Conservation (phyloP, 768 basidiomycete genomes). For the Dioszegia hungarica region DNA sequence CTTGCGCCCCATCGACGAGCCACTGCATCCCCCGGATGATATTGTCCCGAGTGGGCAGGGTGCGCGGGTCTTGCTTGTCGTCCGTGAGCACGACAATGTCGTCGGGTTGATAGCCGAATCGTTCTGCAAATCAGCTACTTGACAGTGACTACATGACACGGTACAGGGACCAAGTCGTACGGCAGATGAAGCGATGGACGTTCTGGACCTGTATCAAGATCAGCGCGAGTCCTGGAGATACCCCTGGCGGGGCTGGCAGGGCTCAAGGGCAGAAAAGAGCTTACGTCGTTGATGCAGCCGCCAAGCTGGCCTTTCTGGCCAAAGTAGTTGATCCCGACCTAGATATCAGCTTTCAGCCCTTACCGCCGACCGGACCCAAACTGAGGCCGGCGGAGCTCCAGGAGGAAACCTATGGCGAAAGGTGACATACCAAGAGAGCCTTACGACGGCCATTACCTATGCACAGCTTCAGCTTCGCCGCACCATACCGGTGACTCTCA, state of each 20-base stretch:
- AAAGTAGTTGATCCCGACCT: slow-evolving; percentile 80
- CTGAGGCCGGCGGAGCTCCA: no score
- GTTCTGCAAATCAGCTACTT: slow-evolving; percentile 44
- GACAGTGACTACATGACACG: background rate
- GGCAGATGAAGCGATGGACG: slow-evolving; percentile 60
- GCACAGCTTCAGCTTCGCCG: background rate
- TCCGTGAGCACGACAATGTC: slow-evolving; percentile 87
- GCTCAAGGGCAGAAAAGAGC: background rate
- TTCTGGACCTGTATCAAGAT: slow-evolving; percentile 54
- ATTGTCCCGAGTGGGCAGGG: slow-evolving; percentile 70
- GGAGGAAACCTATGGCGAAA: background rate
- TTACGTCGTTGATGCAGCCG: slow-evolving; percentile 86
- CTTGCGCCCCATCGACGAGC: slow-evolving; percentile 73
- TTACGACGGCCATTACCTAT: slow-evolving; percentile 67
- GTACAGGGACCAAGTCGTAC: slow-evolving; percentile 2
- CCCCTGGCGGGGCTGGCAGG: no score
- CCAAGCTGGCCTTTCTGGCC: slow-evolving; percentile 62
- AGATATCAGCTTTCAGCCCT: slow-evolving; percentile 2
- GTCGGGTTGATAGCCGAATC: slow-evolving; percentile 65
- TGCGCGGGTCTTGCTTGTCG: slow-evolving; percentile 59
- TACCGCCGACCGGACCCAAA: no score
- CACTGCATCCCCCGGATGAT: slow-evolving; percentile 85
- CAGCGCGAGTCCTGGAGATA: no score
- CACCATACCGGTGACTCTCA: background rate
- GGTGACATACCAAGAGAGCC: slow-evolving; percentile 67